These are phyloP conservation scores for Penicillium sp. DNA, from an alignment of 2,329 filamentous ascomycete genomes.

Conservation along the genomic window DNA sequence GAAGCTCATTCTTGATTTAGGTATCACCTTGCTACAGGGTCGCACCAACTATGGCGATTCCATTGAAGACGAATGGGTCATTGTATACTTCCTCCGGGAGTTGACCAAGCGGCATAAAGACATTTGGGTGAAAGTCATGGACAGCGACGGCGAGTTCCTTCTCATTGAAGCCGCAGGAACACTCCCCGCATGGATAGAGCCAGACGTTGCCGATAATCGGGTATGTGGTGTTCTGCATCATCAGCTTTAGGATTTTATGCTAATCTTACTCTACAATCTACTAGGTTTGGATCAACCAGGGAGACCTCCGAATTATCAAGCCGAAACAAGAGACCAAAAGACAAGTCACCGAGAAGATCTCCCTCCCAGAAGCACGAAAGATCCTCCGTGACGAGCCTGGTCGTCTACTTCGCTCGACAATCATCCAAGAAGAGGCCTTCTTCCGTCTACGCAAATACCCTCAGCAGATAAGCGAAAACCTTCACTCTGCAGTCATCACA, in stretches of 20 bases:
- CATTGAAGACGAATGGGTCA: slow-evolving; percentile 95
- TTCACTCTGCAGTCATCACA: slow-evolving; percentile 73
- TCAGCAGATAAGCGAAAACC: slow-evolving; percentile 67
- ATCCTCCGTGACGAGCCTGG: slow-evolving; percentile 60
- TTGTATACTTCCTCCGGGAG: slow-evolving; percentile 85
- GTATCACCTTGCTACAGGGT: slow-evolving; percentile 66
- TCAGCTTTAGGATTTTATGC: not conserved
- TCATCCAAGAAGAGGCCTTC: slow-evolving; percentile 86
- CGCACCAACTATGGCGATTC: slow-evolving; percentile 88
- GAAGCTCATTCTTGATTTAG: slow-evolving; percentile 29
- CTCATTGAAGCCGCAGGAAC: slow-evolving; percentile 90
- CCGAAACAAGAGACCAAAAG: slow-evolving; percentile 49
- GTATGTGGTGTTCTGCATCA: slow-evolving; percentile 36
- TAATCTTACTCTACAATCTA: not conserved
- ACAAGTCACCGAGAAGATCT: slow-evolving; percentile 51
- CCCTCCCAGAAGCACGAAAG: slow-evolving; percentile 64
- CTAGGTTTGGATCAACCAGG: slow-evolving; percentile 80
- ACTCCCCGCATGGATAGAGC: slow-evolving; percentile 86
- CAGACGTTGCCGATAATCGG: slow-evolving; percentile 82
- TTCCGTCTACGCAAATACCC: slow-evolving; percentile 86
- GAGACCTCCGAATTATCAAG: slow-evolving; percentile 71
- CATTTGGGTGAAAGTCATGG: slow-evolving; percentile 79
- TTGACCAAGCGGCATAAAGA: slow-evolving; percentile 71
- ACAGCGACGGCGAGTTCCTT: slow-evolving; percentile 93
- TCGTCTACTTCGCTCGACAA: slow-evolving; percentile 67